Conservation (phyloP, 2,329 filamentous ascomycete species). For the Clonostachys rhizophaga region DNA sequence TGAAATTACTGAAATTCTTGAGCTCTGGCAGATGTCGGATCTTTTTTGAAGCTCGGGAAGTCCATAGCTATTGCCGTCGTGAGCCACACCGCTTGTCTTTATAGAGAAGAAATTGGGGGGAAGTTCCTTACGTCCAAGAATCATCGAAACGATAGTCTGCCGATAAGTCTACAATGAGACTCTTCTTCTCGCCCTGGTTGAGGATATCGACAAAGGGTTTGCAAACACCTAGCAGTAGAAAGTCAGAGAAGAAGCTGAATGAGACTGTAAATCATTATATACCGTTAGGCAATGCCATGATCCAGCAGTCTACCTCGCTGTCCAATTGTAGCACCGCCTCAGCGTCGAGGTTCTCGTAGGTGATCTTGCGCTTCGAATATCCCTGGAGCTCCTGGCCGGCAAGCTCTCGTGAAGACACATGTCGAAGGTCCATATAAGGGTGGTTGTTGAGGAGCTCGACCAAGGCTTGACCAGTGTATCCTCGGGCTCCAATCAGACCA, state of each 20-base stretch:
- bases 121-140: constrained; percentile 18
- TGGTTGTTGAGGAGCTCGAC: constrained; percentile 84
- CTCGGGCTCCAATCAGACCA: constrained; percentile 84
- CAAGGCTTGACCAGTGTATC: constrained; percentile 89
- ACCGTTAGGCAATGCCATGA: constrained; percentile 94
- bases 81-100: too few relatives aligned
- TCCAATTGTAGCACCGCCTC: constrained; percentile 87
- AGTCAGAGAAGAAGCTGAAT: too few relatives aligned
- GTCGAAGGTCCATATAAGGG: constrained; percentile 81
- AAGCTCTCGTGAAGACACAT: constrained; percentile 92
- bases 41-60: constrained; percentile 82
- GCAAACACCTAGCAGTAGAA: constrained; percentile 52
- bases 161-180: constrained; percentile 88
- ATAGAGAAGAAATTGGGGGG: too few relatives aligned
- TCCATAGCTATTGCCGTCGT: constrained; percentile 58
- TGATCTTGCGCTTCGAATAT: constrained; percentile 87
- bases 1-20: constrained; percentile 56
- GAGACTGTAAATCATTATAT: too few relatives aligned
- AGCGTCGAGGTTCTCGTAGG: constrained; percentile 83
- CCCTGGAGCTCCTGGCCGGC: constrained; percentile 81
- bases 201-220: constrained; percentile 91
- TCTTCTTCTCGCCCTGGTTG: constrained; percentile 59
- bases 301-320: constrained; percentile 88
- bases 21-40: constrained; percentile 70
- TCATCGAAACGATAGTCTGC: constrained; percentile 91